Evolutionary conservation across 768 basidiomycete species (phyloP).

Genomic region (Serendipita sp.): DNA sequence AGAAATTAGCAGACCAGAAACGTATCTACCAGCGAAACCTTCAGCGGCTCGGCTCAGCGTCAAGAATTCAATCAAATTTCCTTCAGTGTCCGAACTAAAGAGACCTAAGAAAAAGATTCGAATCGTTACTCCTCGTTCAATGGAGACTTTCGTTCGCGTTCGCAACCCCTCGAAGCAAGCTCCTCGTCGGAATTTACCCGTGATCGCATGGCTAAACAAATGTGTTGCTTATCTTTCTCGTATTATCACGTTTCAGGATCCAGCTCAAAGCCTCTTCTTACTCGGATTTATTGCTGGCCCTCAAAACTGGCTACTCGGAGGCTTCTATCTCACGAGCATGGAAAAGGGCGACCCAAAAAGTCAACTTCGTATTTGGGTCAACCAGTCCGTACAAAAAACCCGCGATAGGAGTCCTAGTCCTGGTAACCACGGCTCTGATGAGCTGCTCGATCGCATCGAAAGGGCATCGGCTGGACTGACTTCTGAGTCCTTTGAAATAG

Average conservation of each 20-base stretch:
- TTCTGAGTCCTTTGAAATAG: neutral
- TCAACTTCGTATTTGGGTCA: neutral
- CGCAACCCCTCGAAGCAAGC: neutral
- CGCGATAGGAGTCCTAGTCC: neutral
- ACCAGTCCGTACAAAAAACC: neutral
- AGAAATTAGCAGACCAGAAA: neutral
- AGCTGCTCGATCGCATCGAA: neutral
- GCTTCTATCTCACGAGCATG: neutral
- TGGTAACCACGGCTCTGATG: neutral
- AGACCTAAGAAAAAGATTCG: no score
- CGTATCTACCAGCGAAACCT: neutral
- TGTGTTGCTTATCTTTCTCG: neutral
- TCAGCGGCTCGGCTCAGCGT: neutral
- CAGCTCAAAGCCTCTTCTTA: neutral
- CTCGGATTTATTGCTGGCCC: slow-evolving; percentile 1
- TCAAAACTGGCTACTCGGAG: neutral
- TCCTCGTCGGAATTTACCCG: neutral
- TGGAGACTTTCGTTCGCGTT: no score
- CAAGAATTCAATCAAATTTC: neutral
- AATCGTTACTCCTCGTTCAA: neutral
- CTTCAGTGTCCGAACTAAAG: neutral
- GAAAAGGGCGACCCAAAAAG: neutral
- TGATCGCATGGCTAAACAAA: neutral
- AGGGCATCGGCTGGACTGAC: neutral
- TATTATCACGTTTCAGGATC: neutral